Conservation (phyloP, 768 basidiomycete species). For the Pleurotus citrinopileatus region DNA sequence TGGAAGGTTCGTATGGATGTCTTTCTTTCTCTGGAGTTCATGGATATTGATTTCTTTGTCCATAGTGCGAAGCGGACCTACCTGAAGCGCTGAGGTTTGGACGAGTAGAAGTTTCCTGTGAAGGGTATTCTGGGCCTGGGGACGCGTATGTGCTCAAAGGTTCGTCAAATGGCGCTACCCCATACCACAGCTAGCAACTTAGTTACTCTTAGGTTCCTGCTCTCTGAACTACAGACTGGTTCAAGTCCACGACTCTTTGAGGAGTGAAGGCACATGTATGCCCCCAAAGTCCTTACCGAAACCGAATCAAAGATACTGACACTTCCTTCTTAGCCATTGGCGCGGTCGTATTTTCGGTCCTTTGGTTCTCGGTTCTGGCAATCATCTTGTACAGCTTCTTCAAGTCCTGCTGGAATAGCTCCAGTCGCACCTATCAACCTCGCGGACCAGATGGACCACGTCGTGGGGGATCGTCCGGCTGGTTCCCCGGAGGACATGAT, state of each 20-base stretch:
- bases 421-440: constrained; percentile 21
- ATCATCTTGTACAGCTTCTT: constrained; percentile 60
- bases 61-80: constrained; percentile 90
- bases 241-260: constrained; percentile 53
- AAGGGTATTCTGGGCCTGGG: constrained; percentile 83
- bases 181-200: background rate
- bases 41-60: background rate
- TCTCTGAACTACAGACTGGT: constrained; percentile 82
- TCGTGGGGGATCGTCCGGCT: constrained; percentile 33
- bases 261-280: constrained; percentile 28
- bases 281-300: constrained; percentile 19
- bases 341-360: constrained; percentile 47
- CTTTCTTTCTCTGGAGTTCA: background rate
- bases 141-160: constrained; percentile 88
- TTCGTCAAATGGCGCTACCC: constrained; percentile 22
- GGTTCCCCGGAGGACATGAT: constrained; percentile 51
- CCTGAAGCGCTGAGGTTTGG: constrained; percentile 83
- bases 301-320: constrained; percentile 18
- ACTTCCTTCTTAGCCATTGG: constrained; percentile 36
- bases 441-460: constrained; percentile 34
- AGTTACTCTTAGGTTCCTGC: constrained; percentile 64
- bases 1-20: constrained; percentile 68
- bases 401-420: constrained; percentile 42
- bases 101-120: constrained; percentile 81
- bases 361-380: constrained; percentile 53